Base-by-base conservation (phyloP, 495 filamentous ascomycete species). In the Annulohypoxylon nitens region DNA sequence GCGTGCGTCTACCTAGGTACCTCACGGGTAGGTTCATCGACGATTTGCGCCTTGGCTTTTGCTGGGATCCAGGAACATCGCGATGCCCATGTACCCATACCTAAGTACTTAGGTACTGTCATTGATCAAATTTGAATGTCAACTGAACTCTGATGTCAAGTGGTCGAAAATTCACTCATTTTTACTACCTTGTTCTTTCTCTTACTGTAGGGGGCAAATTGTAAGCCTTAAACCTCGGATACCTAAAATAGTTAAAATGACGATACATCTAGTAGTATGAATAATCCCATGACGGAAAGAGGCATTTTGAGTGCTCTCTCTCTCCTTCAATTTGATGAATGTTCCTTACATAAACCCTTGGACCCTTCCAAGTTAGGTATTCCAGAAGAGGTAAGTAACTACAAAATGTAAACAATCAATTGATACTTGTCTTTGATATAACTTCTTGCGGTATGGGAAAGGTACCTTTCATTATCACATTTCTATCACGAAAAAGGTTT, bases 141-240 rank as follows among this genome's bases (percentile, higher is more conserved):
- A 18, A n/a, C 26, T 6, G 14, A n/a, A 14, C 26, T 20, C n/a
- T 16, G 4, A 20, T 18, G 30, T 36, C 33, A 14, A 62, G 23
- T 64, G 64, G 47, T 16, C 12, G n/a, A 54, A 67, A 73, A 73
- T 73, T 73, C 70, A 64, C 70, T 68, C 70, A 73, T 61, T n/a
- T 41, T 34, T 64, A 6, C 60, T 51, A 67, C 63, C 45, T 61
- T 23, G n/a, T 20, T 50, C 54, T 57, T 26, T 47, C 54, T 64
- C 20, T 51, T 67, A 71, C 62, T 61, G 53, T 65, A 61, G 16
- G 39, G 39, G 33, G 50, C 12, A 64, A 37, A 26, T 20, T 58
- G 50, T 25, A 34, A 47, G 62, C 50, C 50, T 51, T 30, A 4
- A 30, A 30, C 30, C 30, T 23, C 48, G 36, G 23, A 26, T 55